Evolutionary conservation across 1,284 basidiomycete genomes (phyloP), one percentile per base, ranked within the genome.

Genomic region (Marasmius fiardii): DNA sequence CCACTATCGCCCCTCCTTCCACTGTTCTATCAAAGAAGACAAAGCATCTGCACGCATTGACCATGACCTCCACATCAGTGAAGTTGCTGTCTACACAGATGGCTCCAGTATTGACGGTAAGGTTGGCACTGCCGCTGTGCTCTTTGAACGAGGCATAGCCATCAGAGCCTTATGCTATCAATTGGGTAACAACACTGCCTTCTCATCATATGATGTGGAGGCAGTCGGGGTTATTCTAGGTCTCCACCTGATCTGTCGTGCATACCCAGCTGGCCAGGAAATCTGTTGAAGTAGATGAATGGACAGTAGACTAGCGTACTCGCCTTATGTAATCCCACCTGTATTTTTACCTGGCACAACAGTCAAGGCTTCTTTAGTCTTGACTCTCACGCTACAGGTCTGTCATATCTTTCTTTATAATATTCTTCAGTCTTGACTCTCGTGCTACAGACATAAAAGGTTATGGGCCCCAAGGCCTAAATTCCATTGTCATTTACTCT

Each of bases 51-150:
- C 6, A n/a, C 53, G 0, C 51, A 63, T 14, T 7, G 16, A n/a
- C n/a, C 16, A 35, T 8, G n/a, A 39, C 48, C 21, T 14, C 26
- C 23, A 11, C 58, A 62, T n/a, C 31, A 0, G 58, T 61, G n/a
- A 63, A 54, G 21, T n/a, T n/a, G n/a, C n/a, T n/a, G 57, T 70
- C 0, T 69, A 62, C 54, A 60, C 63, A 0, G 67, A 71, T 51
- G 65, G 68, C 3, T 69, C 65, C 35, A 63, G 62, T 1, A 43
- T 55, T 5, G 45, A 62, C 2, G 57, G 57, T 0, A 14, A 44
- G 0, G 57, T 60, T 18, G 67, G 68, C 24, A 67, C 65, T 34
- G 65, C 66, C 37, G 67, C 63, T 33, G 58, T 65, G 1, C 37
- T 65, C 2, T 56, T 54, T 28, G 47, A 52, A 23, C 39, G 34